phyloP scores from a whole-genome alignment of 305 asterid species.

The Fraxinus baroniana region DNA sequence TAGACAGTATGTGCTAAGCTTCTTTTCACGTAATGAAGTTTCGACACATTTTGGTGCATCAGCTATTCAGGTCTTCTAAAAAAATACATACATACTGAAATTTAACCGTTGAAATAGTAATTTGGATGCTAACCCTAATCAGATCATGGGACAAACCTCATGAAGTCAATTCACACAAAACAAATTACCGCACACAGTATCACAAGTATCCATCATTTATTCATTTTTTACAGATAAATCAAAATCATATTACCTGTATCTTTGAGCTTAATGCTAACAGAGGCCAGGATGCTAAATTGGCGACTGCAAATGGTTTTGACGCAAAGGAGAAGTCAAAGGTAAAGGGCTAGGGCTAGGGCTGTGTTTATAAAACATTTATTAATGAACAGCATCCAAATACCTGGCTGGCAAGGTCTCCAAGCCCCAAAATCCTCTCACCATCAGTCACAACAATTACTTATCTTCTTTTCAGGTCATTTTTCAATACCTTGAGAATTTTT shows the following conservation, averaged over 20 bases:
- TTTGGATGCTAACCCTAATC: not conserved
- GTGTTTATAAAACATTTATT: too few species aligned
- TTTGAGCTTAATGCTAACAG: too few species aligned
- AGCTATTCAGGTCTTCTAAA: not conserved
- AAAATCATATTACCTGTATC: too few species aligned
- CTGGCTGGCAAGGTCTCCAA: constrained; percentile 65
- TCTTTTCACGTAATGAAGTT: not conserved
- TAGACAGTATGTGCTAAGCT: not conserved
- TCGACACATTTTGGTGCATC: not conserved
- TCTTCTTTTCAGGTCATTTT: constrained; percentile 57
- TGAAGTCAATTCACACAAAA: not conserved
- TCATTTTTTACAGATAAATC: not conserved
- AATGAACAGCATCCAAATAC: constrained; percentile 10
- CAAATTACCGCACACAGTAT: too few species aligned
- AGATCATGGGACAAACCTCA: not conserved
- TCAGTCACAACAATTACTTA: constrained; percentile 59
- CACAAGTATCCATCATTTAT: not conserved
- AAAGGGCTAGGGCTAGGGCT: too few species aligned
- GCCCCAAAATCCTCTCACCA: constrained; percentile 60
- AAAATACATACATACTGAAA: not conserved
- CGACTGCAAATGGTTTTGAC: too few species aligned
- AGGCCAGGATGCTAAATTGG: too few species aligned
- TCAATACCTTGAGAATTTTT: constrained; percentile 49
- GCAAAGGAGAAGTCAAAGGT: too few species aligned
- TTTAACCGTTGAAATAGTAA: not conserved